Evolutionary conservation across 31 red algal genomes (phyloP), one percentile per base, ranked within the genome.

Genomic region (Odonthalia washingtoniensis): DNA sequence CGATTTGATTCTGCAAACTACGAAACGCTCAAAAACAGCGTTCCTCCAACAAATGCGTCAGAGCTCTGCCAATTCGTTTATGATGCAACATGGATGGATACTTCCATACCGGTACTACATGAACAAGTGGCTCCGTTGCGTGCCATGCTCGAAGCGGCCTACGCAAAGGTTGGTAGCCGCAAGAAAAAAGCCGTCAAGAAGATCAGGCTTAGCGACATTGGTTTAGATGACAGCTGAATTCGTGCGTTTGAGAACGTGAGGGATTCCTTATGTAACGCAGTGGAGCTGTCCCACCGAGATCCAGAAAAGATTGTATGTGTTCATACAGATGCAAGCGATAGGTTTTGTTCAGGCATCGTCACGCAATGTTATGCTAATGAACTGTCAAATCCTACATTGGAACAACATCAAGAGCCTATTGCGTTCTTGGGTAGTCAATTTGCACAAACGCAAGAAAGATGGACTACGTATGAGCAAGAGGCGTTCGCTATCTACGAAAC

Each of bases 381-480:
- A 17, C 27, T 80, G 1, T 1, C 35, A 3, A 80, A 81, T 33
- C 38, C 52, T 6, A 12, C 2, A 0, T 0, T 37, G 32, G 66
- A 92, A 57, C 73, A 92, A 32, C 5, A 2, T 5, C 89, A 92
- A 35, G 40, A 86, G 39, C 81, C 81, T 1, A 27, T 92, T 0
- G 73, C 81, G 3, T 92, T 92, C 32, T 1, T 92, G 2, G 63
- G 82, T 5, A 21, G 3, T 46, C 39, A 74, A 12, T 86, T 92
- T 49, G 66, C 1, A 34, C n/a, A 14, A 52, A 0, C 45, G 0
- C 38, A 63, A 14, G 30, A 37, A 26, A 72, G 68, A 16, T 92
- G 81, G 73, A 83, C 81, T 37, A 92, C 72, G 37, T 78, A 46
- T 64, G 73, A 86, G 67, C 65, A 86, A 45, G 81, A 92, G 64